Base-by-base conservation (phyloP, 2,329 filamentous ascomycete genomes). In the Apiospora phragmitis region DNA sequence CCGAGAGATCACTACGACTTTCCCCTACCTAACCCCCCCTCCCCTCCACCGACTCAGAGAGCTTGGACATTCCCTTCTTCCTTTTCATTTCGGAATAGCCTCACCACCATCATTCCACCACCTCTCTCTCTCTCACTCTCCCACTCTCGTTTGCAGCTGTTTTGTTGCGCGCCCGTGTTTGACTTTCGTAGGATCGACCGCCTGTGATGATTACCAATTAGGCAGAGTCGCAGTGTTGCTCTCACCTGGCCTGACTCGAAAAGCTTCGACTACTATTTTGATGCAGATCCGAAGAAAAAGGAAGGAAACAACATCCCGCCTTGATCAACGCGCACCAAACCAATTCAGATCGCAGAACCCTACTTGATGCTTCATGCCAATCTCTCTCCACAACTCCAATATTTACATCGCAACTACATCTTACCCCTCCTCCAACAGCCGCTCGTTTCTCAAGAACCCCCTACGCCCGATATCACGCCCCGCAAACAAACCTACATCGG, bases 191-290 rank as follows among this genome's bases (percentile, higher is more conserved):
- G 55, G 55, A 62, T n/a, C 55, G 55, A 38, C 18, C 32, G 55
- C 55, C 55, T 62, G 55, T 62, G 55, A 62, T 62, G 55, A 38
- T 38, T n/a, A 62, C 55, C 18, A 62, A 62, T n/a, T 62, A 62
- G 55, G 55, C 9, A 18, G 55, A 62, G 55, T 62, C 55, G 55
- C 55, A 62, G 55, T 62, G 55, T 62, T 62, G 55, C 55, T 62
- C 55, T 62, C 55, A 38, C 55, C 55, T 38, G 55, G 55, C 55
- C 55, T 38, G 55, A 62, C 55, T 62, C 55, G 55, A 62, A 62
- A 55, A 24, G 29, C 55, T 62, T 62, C 32, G 32, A n/a, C 32
- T 38, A n/a, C 32, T 38, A 2, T 38, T 62, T 14, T 32, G 55
- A 38, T 35, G 51, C 51, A 38, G 32, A 62, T 21, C 18, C 21